Evolutionary conservation across 1,284 basidiomycete genomes (phyloP), one percentile per base, ranked within the genome.

Genomic region (Melampsora larici-populina): DNA sequence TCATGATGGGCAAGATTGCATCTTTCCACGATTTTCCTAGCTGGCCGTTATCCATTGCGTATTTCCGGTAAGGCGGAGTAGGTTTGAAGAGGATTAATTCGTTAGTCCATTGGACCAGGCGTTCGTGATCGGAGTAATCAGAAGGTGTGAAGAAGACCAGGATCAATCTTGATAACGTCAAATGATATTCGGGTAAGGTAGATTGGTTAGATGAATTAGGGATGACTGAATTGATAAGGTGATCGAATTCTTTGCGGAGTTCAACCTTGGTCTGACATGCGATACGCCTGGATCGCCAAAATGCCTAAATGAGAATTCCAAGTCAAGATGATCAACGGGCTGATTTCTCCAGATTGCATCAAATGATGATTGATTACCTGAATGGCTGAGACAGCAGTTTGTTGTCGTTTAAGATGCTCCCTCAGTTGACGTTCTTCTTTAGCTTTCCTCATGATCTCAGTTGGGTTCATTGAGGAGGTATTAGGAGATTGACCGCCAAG

Each of bases 391-490:
- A 62, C 74, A 49, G 74, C 74, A 1, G 48, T 33, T 26, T 43
- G 51, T 40, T 76, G 65, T 49, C 46, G 66, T 69, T 76, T 76
- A 36, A 69, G 46, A 46, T 62, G 58, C 43, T 76, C 74, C 51
- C 74, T 60, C 1, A 43, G 29, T 36, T 40, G 49, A 13, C 74
- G 48, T 62, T 76, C 74, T 24, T 68, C 65, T 65, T 69, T 76
- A 18, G 74, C 74, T 58, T 46, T 68, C n/a, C 74, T 49, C 65
- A 76, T 69, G 24, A 76, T 43, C 60, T 76, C 65, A 60, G 62
- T n/a, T 48, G 70, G 62, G 58, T 76, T 69, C 49, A 40, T 49
- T 21, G 70, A 36, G 11, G 36, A 24, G 31, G 33, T 24, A 31
- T 66, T 48, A 24, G 33, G 33, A 24, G 74, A 69, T 60, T 48